phyloP scores from a whole-genome alignment of 2,329 filamentous ascomycete species.

The Madurella mycetomatis region DNA sequence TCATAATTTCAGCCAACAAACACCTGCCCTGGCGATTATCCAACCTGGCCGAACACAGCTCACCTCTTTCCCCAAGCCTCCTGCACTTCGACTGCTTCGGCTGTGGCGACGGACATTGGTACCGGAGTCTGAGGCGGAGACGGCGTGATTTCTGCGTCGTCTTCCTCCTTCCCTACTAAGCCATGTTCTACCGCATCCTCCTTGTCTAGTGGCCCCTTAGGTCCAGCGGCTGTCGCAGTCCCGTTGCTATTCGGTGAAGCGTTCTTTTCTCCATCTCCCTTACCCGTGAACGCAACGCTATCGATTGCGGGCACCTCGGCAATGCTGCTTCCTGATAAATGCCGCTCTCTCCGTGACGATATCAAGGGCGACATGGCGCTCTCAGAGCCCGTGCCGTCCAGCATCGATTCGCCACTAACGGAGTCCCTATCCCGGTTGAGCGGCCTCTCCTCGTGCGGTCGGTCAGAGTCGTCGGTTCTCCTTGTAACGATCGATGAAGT shows the following conservation, averaged over 20 bases:
- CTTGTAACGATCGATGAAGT: conserved; percentile 17
- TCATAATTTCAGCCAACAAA: neutral
- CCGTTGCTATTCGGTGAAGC: conserved; percentile 1
- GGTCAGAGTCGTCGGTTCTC: conserved; percentile 6
- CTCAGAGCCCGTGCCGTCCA: conserved; percentile 13
- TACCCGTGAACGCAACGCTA: conserved; percentile 17
- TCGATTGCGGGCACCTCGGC: conserved; percentile 14
- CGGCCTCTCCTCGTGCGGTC: conserved; percentile 18
- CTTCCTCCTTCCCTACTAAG: neutral
- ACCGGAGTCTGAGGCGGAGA: neutral
- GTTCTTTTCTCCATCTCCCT: neutral
- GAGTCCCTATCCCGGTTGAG: conserved; percentile 15
- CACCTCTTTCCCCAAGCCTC: conserved; percentile 8
- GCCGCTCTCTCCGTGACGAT: neutral
- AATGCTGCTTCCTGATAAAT: neutral
- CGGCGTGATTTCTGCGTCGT: neutral
- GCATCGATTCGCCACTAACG: conserved; percentile 22
- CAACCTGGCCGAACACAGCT: neutral
- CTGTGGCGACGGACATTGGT: neutral
- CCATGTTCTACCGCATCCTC: neutral
- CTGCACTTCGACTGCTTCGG: conserved; percentile 12
- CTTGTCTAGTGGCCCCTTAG: neutral
- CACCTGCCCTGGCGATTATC: neutral
- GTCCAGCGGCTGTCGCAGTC: neutral
- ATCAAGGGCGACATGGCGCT: conserved; percentile 12